phyloP scores from a whole-genome alignment of 768 basidiomycete species.

The Pisolithus orientalis region DNA sequence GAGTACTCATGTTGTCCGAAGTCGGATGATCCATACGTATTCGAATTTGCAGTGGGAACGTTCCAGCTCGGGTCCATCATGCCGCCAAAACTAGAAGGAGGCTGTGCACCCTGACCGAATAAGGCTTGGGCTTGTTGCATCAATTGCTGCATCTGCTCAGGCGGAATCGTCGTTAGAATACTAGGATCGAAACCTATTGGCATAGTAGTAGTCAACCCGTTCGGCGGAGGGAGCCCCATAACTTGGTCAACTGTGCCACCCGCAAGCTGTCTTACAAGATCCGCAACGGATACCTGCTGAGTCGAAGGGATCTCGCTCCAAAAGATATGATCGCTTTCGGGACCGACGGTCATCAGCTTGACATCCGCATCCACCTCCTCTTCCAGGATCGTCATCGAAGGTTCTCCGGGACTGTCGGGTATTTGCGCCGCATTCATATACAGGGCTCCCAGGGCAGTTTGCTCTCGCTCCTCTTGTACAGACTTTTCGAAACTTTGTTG shows the following conservation, averaged over 20 bases:
- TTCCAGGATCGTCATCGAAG: conserved; percentile 50
- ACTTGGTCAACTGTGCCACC: conserved; percentile 37
- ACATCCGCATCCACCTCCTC: conserved; percentile 64
- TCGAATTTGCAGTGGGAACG: conserved; percentile 30
- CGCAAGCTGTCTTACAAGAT: conserved; percentile 61
- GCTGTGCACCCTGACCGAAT: conserved; percentile 25
- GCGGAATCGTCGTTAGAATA: conserved; percentile 36
- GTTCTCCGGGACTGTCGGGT: conserved; percentile 75
- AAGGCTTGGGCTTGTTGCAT: conserved; percentile 39
- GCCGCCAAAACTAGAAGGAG: conserved; percentile 28
- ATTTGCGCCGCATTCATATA: conserved; percentile 69
- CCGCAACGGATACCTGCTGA: conserved; percentile 50
- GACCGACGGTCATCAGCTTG: conserved; percentile 62
- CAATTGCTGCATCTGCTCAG: conserved; percentile 61
- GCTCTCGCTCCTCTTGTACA: conserved; percentile 72
- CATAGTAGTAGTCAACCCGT: conserved; percentile 21
- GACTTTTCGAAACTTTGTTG: conserved; percentile 61
- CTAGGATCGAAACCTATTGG: conserved; percentile 37
- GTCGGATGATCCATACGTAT: conserved; percentile 31
- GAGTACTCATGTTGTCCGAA: conserved; percentile 42
- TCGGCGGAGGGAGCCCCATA: conserved; percentile 28
- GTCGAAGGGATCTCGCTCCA: conserved; percentile 41
- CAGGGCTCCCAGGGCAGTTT: conserved; percentile 65
- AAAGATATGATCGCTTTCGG: conserved; percentile 60
- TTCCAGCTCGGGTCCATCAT: conserved; percentile 36